phyloP scores from a whole-genome alignment of 2,329 filamentous ascomycete genomes.

The Aaosphaeria pasadenensis region DNA sequence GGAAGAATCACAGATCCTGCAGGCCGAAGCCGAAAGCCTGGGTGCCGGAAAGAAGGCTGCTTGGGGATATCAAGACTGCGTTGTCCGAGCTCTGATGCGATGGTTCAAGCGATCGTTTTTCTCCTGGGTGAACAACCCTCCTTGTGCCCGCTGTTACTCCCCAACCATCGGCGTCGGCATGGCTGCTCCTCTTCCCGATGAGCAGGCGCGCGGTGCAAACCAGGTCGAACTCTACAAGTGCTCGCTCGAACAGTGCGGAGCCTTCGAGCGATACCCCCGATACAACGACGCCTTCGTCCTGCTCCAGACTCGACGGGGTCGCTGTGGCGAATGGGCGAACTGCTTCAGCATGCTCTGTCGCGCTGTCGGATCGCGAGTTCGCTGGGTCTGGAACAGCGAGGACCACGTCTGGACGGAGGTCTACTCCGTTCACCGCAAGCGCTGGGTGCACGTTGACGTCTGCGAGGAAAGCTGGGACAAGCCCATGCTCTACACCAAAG shows the following conservation, averaged over 20 bases:
- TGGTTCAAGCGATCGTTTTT: constrained; percentile 98
- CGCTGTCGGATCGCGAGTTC: constrained; percentile 82
- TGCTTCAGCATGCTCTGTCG: constrained; percentile 98
- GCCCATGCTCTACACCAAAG: constrained; percentile 85
- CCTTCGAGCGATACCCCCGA: constrained; percentile 84
- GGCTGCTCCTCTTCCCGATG: constrained; percentile 81
- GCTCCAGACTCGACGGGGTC: constrained; percentile 79
- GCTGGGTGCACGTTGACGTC: constrained; percentile 95
- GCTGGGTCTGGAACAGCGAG: constrained; percentile 98
- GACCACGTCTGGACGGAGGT: constrained; percentile 98
- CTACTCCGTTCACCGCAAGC: constrained; percentile 87
- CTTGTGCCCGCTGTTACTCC: constrained; percentile 76
- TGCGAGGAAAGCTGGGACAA: constrained; percentile 97
- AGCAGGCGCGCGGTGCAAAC: constrained; percentile 81
- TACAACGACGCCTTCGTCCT: constrained; percentile 95
- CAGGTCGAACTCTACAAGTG: constrained; percentile 90
- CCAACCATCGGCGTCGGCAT: constrained; percentile 81
- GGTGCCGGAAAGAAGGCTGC: constrained; percentile 75
- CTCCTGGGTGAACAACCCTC: constrained; percentile 93
- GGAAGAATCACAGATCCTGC: constrained; percentile 84
- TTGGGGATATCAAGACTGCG: constrained; percentile 98
- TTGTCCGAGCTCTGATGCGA: constrained; percentile 82
- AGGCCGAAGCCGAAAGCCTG: constrained; percentile 84
- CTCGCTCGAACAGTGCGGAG: constrained; percentile 69
- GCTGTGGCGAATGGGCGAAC: constrained; percentile 95